A percentile compares a stretch with the other conserved stretches of the same genome.
phyloP scores from a whole-genome alignment of 169 alveolate species.

The Theileria parva region DNA sequence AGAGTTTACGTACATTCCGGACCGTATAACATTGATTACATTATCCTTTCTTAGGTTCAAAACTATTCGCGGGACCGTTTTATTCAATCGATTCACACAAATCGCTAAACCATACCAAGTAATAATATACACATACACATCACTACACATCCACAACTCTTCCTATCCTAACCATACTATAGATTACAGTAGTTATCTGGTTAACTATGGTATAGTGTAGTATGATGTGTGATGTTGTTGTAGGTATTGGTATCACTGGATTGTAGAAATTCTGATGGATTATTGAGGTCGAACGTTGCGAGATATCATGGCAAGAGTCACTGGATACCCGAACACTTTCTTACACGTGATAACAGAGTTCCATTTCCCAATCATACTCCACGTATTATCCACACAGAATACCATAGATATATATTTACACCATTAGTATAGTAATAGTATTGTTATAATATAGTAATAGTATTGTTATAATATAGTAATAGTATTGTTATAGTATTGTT shows the following conservation, averaged over 20 bases:
- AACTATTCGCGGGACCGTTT: constrained; percentile 47
- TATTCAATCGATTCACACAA: constrained; percentile 22
- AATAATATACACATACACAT: background rate
- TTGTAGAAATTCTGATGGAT: constrained; percentile 62
- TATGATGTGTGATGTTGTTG: background rate
- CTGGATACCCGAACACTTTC: constrained; percentile 37
- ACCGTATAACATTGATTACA: background rate
- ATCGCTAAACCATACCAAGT: constrained; percentile 59
- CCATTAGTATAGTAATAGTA: no score
- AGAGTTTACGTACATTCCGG: constrained; percentile 48
- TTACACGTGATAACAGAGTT: background rate
- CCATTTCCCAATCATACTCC: background rate
- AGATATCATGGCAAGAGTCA: constrained; percentile 48
- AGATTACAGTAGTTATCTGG: background rate
- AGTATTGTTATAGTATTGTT: no score
- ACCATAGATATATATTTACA: no score
- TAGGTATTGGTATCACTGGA: constrained; percentile 59
- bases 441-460: no score
- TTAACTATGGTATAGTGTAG: no score
- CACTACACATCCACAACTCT: no score
- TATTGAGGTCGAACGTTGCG: background rate
- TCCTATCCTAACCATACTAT: background rate
- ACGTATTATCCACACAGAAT: background rate
- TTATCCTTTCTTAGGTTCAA: constrained; percentile 5
- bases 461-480: no score